Evolutionary conservation across 805 yeast species (phyloP), one percentile per base, ranked within the genome.

Genomic region (Metschnikowia cerradonensis): DNA sequence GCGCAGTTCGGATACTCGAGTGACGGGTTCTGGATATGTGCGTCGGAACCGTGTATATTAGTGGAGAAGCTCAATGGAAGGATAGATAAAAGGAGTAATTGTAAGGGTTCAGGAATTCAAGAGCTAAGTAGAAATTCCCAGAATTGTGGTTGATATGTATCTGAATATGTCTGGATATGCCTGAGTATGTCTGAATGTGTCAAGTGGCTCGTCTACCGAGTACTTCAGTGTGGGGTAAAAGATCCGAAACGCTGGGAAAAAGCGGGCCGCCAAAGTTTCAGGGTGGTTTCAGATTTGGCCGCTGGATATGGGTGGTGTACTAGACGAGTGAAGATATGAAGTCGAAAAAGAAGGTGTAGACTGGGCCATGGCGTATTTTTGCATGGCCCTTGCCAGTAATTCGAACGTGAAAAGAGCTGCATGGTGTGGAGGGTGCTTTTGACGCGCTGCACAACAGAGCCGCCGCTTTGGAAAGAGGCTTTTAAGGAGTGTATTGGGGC

Each of bases 381-480:
- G 38, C 17, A 14, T 39, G 19, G 40, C 40, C 7, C n/a, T 37
- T 14, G 17, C 38, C n/a, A 32, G 17, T 42, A 42, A 33, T 33
- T 22, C 19, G 37, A 42, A 34, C 38, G 45, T 42, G 45, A 33
- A 20, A 32, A 20, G 32, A 30, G 45, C 37, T 34, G 38, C 45
- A 42, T 42, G 45, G 45, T 42, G 45, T 42, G 45, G 36, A 42
- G 15, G n/a, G 37, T n/a, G 38, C 30, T 6, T 42, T 42, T 33
- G 20, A 34, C 45, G 45, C 45, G 38, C 45, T n/a, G 32, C 45
- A 42, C 38, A 11, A 26, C 30, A 10, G 40, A 37, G n/a, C 40
- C 14, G 39, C 39, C 40, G 14, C 40, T 14, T 37, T 37, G 5
- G 6, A 22, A 7, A 20, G 8, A 17, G n/a, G n/a, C n/a, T 19